These are phyloP conservation scores for Cutaneotrichosporon cavernicola DNA, from an alignment of 1,284 basidiomycete species.

Conservation along the genomic window DNA sequence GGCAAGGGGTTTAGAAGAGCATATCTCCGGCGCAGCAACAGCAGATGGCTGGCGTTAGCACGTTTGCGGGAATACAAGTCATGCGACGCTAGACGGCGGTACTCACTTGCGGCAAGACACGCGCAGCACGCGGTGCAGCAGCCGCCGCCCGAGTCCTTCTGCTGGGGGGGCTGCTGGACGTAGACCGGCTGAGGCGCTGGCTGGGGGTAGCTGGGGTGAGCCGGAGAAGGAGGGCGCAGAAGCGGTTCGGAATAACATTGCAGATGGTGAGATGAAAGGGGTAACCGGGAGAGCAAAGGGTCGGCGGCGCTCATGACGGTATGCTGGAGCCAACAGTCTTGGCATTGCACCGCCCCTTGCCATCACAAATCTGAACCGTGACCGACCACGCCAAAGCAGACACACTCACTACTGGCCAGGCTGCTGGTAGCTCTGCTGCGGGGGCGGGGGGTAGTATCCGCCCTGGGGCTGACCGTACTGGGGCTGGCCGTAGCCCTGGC, in stretches of 20 bases:
- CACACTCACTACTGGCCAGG: constrained; percentile 32
- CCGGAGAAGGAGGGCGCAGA: background rate
- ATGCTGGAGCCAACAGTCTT: too few relatives aligned
- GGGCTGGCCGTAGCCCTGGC: constrained; percentile 27
- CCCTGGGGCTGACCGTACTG: constrained; percentile 31
- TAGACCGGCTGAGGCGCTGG: constrained; percentile 49
- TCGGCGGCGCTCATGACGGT: too few relatives aligned
- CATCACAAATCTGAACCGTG: background rate
- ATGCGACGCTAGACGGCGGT: background rate
- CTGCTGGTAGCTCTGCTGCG: constrained; percentile 34
- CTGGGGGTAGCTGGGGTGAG: constrained; percentile 42
- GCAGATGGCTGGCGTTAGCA: constrained; percentile 34
- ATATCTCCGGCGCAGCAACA: constrained; percentile 45
- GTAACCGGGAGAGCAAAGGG: too few relatives aligned
- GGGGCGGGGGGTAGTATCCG: constrained; percentile 45
- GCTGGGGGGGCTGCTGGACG: constrained; percentile 40
- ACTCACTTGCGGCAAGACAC: constrained; percentile 41
- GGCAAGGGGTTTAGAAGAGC: background rate
- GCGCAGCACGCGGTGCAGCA: constrained; percentile 38
- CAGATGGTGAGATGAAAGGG: too few relatives aligned
- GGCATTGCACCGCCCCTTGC: too few relatives aligned
- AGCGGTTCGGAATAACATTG: too few relatives aligned
- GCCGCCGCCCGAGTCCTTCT: constrained; percentile 25
- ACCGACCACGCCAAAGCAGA: background rate
- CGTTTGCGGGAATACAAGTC: background rate